A percentile compares a stretch with the other conserved stretches of the same genome.
These are phyloP conservation scores for Irpex sp. DNA, from an alignment of 1,284 basidiomycete genomes.

Conservation along the genomic window DNA sequence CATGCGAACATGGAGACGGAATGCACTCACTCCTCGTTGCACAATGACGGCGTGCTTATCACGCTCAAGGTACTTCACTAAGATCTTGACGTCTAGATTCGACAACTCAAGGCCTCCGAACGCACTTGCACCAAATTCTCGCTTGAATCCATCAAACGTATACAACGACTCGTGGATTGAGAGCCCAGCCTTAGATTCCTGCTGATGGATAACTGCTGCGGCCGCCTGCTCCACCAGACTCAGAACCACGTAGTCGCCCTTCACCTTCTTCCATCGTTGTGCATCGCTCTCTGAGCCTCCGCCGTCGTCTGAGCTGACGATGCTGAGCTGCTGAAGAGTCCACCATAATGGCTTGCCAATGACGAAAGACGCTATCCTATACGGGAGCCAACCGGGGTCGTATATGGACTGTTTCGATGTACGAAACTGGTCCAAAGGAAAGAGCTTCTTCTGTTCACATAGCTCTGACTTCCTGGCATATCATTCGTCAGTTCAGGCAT, in stretches of 20 bases:
- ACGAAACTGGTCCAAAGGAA: slow-evolving; percentile 58
- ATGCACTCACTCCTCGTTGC: slow-evolving; percentile 56
- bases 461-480: slow-evolving; percentile 63
- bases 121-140: slow-evolving; percentile 49
- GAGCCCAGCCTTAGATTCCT: slow-evolving; percentile 42
- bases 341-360: slow-evolving; percentile 84
- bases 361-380: slow-evolving; percentile 65
- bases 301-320: slow-evolving; percentile 59
- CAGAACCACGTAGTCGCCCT: slow-evolving; percentile 77
- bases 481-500: slow-evolving; percentile 18
- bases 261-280: slow-evolving; percentile 58
- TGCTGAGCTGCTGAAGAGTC: slow-evolving; percentile 75
- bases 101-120: slow-evolving; percentile 42
- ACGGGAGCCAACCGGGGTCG: slow-evolving; percentile 64
- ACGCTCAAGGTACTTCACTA: slow-evolving; percentile 77
- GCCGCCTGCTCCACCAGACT: slow-evolving; percentile 64
- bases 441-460: slow-evolving; percentile 38
- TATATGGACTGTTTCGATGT: slow-evolving; percentile 60
- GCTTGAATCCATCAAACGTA: slow-evolving; percentile 58
- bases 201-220: slow-evolving; percentile 50
- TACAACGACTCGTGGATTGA: slow-evolving; percentile 65
- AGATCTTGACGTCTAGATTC: slow-evolving; percentile 62
- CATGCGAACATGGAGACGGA: background rate
- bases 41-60: slow-evolving; percentile 65
- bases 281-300: slow-evolving; percentile 47